These are phyloP conservation scores for Penstemon newberryi DNA, from an alignment of 257 asterid genomes.

Conservation along the genomic window DNA sequence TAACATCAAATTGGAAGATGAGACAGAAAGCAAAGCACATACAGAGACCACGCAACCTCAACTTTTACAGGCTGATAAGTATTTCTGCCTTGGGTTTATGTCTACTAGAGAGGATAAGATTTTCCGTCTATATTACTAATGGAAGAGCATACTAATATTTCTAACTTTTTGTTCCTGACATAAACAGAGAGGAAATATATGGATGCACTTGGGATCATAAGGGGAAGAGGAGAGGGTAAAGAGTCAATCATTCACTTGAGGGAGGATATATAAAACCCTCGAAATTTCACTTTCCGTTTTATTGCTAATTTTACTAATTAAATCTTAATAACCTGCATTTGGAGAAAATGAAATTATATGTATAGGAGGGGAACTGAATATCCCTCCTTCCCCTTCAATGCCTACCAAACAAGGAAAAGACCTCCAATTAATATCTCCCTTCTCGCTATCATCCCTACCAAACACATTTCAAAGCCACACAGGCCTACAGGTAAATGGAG, in stretches of 20 bases:
- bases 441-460: background rate
- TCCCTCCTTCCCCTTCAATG: background rate
- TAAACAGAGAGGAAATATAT: conserved; percentile 6
- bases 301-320: background rate
- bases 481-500: conserved; percentile 11
- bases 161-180: conserved; percentile 4
- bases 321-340: background rate
- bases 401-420: background rate
- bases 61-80: conserved; percentile 25
- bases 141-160: background rate
- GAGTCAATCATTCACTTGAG: background rate
- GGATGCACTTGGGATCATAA: background rate
- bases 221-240: background rate
- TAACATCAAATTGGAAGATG: conserved; percentile 14
- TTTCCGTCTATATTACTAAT: conserved; percentile 15
- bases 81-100: conserved; percentile 5
- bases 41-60: conserved; percentile 17
- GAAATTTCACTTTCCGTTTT: background rate
- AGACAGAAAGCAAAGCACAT: background rate
- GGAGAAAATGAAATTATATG: background rate
- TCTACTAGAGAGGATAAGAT: background rate
- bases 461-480: background rate
- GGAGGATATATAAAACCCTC: background rate
- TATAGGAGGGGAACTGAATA: background rate
- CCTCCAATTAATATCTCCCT: background rate